phyloP scores from a whole-genome alignment of 225 moss, liverwort and hornwort genomes.

The Pleurozium schreberi region DNA sequence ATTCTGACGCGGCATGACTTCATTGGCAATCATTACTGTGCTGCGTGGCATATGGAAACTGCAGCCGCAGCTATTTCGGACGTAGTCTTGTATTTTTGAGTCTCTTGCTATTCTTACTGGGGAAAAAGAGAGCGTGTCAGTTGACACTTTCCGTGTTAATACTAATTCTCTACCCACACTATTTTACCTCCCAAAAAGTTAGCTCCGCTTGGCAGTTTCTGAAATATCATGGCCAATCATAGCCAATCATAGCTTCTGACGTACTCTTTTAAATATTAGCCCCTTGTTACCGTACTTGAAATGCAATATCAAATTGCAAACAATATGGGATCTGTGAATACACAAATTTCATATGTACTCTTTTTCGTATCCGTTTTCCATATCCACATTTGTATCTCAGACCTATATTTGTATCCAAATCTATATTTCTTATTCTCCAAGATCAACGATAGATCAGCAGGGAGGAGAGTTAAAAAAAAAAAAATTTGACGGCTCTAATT shows the following conservation, averaged over 20 bases:
- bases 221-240: background rate
- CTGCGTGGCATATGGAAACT: background rate
- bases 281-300: background rate
- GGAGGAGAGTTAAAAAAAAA: no score
- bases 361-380: no score
- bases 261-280: background rate
- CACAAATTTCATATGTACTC: no score
- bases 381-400: no score
- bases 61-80: background rate
- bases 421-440: no score
- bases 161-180: fast-evolving
- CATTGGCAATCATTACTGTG: background rate
- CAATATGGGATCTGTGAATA: no score
- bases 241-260: background rate
- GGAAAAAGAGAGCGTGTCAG: background rate
- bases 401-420: no score
- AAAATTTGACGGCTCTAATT: no score
- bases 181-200: background rate
- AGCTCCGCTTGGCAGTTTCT: background rate
- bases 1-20: background rate
- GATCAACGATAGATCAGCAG: no score
- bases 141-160: background rate
- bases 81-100: background rate
- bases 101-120: background rate
- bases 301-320: no score